A percentile compares a stretch with the other conserved stretches of the same genome.
Evolutionary conservation across 2,329 filamentous ascomycete genomes (phyloP).

Genomic region (Didymosphaeria variabile): DNA sequence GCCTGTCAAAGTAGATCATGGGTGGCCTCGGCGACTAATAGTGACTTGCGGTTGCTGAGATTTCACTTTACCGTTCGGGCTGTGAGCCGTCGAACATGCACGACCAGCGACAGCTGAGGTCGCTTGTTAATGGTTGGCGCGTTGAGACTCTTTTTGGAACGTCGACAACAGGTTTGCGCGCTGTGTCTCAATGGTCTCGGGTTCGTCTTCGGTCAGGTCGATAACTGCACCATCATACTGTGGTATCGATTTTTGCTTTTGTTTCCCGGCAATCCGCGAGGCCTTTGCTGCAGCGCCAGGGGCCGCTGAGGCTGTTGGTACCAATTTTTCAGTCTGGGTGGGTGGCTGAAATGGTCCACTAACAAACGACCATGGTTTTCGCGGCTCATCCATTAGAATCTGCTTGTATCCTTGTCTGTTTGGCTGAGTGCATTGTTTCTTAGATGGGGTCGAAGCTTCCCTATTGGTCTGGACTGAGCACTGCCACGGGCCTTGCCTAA

Average conservation of each 20-base stretch:
- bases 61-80: neutral
- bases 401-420: neutral
- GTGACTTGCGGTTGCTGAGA: neutral
- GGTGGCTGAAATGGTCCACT: neutral
- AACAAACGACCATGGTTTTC: neutral
- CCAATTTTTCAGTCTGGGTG: neutral
- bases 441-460: too few relatives aligned
- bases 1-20: too few relatives aligned
- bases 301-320: neutral
- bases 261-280: neutral
- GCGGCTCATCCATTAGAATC: neutral
- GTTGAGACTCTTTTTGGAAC: neutral
- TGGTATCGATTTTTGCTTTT: neutral
- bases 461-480: too few relatives aligned
- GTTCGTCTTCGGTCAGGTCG: neutral
- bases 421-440: neutral
- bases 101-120: neutral
- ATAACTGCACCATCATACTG: constrained; percentile 3
- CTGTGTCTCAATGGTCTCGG: neutral
- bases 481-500: too few relatives aligned
- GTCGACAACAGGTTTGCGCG: neutral
- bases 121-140: neutral
- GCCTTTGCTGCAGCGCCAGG: neutral
- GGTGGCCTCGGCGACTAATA: too few relatives aligned
- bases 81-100: too few relatives aligned